phyloP scores from a whole-genome alignment of 305 asterid genomes.

The Stenogyne calaminthoides region DNA sequence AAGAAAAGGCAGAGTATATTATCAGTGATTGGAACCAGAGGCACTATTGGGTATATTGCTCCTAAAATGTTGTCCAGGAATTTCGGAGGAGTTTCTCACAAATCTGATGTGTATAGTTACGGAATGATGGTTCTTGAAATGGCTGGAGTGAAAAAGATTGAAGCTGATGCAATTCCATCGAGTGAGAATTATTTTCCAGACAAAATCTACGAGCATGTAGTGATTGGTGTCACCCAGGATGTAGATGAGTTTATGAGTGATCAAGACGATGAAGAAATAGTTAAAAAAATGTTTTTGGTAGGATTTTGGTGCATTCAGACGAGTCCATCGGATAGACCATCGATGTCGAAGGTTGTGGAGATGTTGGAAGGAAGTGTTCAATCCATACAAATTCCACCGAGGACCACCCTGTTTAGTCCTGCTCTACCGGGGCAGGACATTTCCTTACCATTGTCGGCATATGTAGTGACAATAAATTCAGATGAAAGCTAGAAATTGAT shows the following conservation, averaged over 20 bases:
- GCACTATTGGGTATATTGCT: constrained; percentile 58
- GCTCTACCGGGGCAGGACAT: not conserved
- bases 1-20: constrained; percentile 45
- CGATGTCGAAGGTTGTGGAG: constrained; percentile 36
- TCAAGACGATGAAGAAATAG: constrained; percentile 31
- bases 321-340: constrained; percentile 35
- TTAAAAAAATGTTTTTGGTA: constrained; percentile 25
- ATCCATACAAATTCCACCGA: constrained; percentile 38
- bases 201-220: constrained; percentile 45
- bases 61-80: constrained; percentile 48
- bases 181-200: constrained; percentile 55
- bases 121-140: constrained; percentile 69
- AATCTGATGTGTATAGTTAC: constrained; percentile 60
- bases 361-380: constrained; percentile 38
- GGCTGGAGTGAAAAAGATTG: constrained; percentile 45
- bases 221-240: constrained; percentile 14
- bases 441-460: constrained; percentile 4
- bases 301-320: constrained; percentile 45
- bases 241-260: constrained; percentile 15
- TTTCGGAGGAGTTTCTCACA: constrained; percentile 52
- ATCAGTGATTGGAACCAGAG: constrained; percentile 42
- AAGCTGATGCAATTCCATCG: not conserved
- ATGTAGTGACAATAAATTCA: not conserved
- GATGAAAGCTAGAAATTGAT: too few relatives aligned
- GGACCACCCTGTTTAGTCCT: constrained; percentile 21